Evolutionary conservation across 257 asterid species (phyloP).

Genomic region (Fraxinus cuspidata): DNA sequence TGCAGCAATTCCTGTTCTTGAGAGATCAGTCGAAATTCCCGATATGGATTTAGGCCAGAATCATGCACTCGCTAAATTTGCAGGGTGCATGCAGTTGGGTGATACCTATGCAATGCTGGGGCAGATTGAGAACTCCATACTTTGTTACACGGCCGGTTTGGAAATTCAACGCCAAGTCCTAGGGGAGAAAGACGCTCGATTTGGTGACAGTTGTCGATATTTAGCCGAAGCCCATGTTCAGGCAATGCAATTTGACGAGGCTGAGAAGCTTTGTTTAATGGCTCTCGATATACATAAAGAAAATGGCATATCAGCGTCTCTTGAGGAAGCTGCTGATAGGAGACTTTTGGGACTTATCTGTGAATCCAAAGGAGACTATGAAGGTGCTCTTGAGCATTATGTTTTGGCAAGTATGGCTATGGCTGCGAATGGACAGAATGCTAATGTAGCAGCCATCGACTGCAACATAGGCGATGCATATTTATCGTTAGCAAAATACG

Average conservation of each 20-base stretch:
- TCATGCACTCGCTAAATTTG: conserved; percentile 89
- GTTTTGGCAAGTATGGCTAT: conserved; percentile 88
- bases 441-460: conserved; percentile 76
- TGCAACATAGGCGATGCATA: conserved; percentile 89
- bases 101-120: conserved; percentile 90
- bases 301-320: conserved; percentile 49
- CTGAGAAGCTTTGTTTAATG: conserved; percentile 69
- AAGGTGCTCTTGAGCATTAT: conserved; percentile 82
- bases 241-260: conserved; percentile 85
- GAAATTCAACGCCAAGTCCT: conserved; percentile 82
- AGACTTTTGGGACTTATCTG: conserved; percentile 81
- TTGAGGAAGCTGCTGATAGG: conserved; percentile 86
- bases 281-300: conserved; percentile 72
- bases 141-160: conserved; percentile 74
- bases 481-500: conserved; percentile 63
- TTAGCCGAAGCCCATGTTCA: conserved; percentile 95
- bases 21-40: conserved; percentile 74
- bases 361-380: conserved; percentile 84
- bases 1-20: conserved; percentile 77
- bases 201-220: conserved; percentile 87
- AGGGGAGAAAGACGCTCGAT: conserved; percentile 76
- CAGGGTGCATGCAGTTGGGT: conserved; percentile 97
- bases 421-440: conserved; percentile 71
- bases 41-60: conserved; percentile 71
- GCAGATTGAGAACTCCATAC: conserved; percentile 73